A percentile compares a stretch with the other conserved stretches of the same genome.
phyloP scores from a whole-genome alignment of 176 grass and related monocot genomes.

The Phyllostachys edulis region DNA sequence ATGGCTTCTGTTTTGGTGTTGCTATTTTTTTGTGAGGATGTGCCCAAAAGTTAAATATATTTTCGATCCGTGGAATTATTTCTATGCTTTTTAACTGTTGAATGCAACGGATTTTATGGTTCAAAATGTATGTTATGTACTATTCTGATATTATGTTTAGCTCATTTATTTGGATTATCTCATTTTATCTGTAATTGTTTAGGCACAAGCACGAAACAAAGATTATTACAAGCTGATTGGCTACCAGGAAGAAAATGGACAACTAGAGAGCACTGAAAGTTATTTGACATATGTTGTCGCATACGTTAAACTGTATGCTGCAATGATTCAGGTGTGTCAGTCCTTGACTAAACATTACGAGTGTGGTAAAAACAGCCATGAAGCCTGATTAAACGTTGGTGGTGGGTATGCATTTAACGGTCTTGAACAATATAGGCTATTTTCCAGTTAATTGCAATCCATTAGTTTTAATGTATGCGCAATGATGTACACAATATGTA shows the following conservation, averaged over 20 bases:
- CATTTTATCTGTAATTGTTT: constrained; percentile 20
- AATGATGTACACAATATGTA: background rate
- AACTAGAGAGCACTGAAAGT: constrained; percentile 65
- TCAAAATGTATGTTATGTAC: background rate
- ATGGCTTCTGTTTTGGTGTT: background rate
- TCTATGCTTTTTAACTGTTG: constrained; percentile 11
- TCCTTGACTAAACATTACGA: background rate
- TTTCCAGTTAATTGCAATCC: background rate
- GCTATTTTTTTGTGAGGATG: background rate
- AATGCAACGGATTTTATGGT: background rate
- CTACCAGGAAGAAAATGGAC: constrained; percentile 76
- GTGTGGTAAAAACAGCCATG: constrained; percentile 2
- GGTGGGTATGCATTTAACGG: background rate
- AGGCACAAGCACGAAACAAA: constrained; percentile 52
- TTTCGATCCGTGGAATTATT: background rate
- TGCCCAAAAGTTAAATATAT: constrained; percentile 4
- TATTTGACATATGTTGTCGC: constrained; percentile 60
- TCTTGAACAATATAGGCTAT: background rate
- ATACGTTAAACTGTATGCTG: constrained; percentile 86
- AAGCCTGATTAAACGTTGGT: background rate
- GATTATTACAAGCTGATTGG: constrained; percentile 77
- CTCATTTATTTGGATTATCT: constrained; percentile 6
- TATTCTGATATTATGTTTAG: background rate
- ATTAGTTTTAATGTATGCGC: background rate
- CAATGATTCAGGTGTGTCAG: constrained; percentile 78